Conservation (phyloP, 805 yeast species). For the Metschnikowia peoriensis region DNA sequence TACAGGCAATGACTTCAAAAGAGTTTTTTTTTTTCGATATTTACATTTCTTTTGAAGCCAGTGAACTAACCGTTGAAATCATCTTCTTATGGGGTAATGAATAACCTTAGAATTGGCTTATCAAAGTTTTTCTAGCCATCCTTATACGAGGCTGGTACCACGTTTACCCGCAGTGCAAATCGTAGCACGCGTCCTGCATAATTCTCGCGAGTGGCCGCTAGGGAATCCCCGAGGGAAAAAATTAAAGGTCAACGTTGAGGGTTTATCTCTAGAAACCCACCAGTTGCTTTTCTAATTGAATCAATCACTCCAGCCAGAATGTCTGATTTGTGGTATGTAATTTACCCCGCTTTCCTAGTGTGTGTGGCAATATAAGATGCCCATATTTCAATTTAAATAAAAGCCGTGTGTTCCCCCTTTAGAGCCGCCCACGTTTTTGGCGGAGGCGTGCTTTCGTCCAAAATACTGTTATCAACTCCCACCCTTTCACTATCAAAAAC, state of each 20-base stretch:
- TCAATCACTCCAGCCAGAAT: constrained; percentile 32
- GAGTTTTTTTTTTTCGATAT: too few species aligned
- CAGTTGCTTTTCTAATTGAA: constrained; percentile 14
- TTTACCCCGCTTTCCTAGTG: background rate
- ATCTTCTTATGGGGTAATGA: too few species aligned
- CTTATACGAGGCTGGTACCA: background rate
- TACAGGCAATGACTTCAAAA: too few species aligned
- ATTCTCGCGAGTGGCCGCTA: constrained; percentile 9
- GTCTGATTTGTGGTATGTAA: constrained; percentile 76
- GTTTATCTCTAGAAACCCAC: constrained; percentile 5
- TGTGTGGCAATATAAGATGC: background rate
- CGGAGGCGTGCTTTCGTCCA: too few species aligned
- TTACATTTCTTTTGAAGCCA: too few species aligned
- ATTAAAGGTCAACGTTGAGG: constrained; percentile 16
- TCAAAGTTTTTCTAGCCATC: too few species aligned
- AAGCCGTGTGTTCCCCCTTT: background rate
- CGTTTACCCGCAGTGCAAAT: constrained; percentile 7
- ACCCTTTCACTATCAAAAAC: too few species aligned
- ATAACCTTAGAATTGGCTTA: too few species aligned
- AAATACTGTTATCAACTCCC: too few species aligned
- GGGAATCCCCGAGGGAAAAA: constrained; percentile 20
- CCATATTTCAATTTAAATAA: background rate
- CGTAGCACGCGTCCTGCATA: constrained; percentile 13
- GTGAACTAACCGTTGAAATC: too few species aligned
- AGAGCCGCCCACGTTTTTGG: background rate